A percentile compares a stretch with the other conserved stretches of the same genome.
Conservation (phyloP, 352 stramenopile genomes). For the Blastocystis sp. region DNA sequence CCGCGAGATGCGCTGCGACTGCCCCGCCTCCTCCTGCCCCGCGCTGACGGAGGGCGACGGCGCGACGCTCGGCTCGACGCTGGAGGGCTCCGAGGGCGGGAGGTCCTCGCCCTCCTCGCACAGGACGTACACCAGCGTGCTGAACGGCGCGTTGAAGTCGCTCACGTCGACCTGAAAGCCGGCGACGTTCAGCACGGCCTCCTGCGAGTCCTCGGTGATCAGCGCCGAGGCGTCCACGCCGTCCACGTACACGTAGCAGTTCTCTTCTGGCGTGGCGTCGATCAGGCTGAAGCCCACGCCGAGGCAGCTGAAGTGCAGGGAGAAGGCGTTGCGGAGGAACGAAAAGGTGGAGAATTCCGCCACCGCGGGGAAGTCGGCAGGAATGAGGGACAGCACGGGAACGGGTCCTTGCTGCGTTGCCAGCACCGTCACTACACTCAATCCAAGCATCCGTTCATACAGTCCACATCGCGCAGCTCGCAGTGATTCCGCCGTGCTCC, state of each 20-base stretch:
- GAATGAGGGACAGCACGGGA: slow-evolving; percentile 13
- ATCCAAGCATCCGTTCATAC: background rate
- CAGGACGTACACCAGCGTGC: slow-evolving; percentile 19
- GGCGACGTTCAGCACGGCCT: background rate
- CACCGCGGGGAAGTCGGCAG: slow-evolving; percentile 1
- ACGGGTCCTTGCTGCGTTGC: slow-evolving; percentile 1
- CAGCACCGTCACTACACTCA: slow-evolving; percentile 16
- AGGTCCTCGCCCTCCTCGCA: background rate
- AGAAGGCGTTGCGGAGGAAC: slow-evolving; percentile 8
- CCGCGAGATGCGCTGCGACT: background rate
- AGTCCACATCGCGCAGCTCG: slow-evolving; percentile 38
- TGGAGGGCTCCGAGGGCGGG: background rate
- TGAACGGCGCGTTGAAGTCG: slow-evolving; percentile 9
- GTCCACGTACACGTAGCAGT: slow-evolving; percentile 32
- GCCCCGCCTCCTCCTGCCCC: background rate
- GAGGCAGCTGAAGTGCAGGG: background rate
- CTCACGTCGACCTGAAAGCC: slow-evolving; percentile 53
- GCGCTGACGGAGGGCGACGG: background rate
- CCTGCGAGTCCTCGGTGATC: background rate
- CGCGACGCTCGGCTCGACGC: background rate
- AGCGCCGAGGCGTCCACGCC: background rate
- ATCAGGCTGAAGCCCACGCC: slow-evolving; percentile 37
- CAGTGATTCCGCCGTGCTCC: background rate
- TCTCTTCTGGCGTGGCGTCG: slow-evolving; percentile 29
- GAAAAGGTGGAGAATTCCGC: background rate